Base-by-base conservation (phyloP, 2,329 filamentous ascomycete species). In the Rugonectria rugulosa region DNA sequence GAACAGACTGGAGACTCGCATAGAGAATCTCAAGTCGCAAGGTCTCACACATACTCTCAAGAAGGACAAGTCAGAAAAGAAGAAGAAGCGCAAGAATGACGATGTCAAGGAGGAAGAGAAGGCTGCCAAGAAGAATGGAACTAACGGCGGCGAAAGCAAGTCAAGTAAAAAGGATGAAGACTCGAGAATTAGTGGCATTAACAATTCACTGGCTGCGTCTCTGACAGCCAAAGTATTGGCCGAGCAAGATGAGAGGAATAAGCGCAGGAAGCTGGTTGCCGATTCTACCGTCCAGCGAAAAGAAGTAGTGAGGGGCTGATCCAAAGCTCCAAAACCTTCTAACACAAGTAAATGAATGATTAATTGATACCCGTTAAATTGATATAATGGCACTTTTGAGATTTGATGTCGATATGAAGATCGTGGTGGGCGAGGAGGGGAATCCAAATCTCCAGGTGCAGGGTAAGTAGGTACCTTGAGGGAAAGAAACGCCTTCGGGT, bases 31-130 rank as follows among this genome's bases (percentile, higher is more conserved):
- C 12, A 84, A 82, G 40, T 83, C 88, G 3, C 81, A 86, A 24
- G 90, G 92, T 0, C 78, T 98, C 21, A 86, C 92, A 2, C 95
- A 99, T 71, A 92, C 88, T 1, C 75, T 98, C 29, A 98, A 97
- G 76, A 97, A 97, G 73, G 88, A 85, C 59, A 86, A 84, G 70
- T 75, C 75, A 19, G 75, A 74, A 14, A 73, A 77, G 61, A 92
- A 92, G 77, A 88, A 92, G 74, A 88, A 92, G 73, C 92, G 92
- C 76, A 81, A 73, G 46, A 73, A 73, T 1, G 72, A 73, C 8
- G 75, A 75, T 9, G 52, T 68, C 2, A 71, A 74, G 17, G 70
- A 71, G 4, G 70, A 69, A 6, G 68, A 60, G 17, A 60, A 63
- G 5, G 57, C 65, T 7, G 90, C 89, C 70, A 88, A 88, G 67